phyloP scores from a whole-genome alignment of 208 protist genomes.

The Leptomonas pyrrhocoris region DNA sequence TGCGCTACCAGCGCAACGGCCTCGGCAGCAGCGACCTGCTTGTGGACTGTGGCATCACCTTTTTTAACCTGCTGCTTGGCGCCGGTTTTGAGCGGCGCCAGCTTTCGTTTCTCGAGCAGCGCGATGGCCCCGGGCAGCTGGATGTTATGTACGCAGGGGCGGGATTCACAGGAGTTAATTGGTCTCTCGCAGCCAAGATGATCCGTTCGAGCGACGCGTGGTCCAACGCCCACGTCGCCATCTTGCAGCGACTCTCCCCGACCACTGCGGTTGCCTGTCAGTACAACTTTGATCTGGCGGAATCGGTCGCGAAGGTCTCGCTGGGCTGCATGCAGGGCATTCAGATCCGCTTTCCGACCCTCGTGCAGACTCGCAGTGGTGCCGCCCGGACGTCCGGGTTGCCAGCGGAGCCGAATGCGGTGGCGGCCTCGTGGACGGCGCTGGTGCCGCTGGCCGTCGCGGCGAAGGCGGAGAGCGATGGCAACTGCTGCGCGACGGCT shows the following conservation, averaged over 20 bases:
- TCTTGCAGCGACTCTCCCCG: slow-evolving; percentile 66
- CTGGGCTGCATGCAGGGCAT: slow-evolving; percentile 84
- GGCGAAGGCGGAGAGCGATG: slow-evolving; percentile 74
- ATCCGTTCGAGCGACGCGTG: slow-evolving; percentile 73
- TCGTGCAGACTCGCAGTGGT: slow-evolving; percentile 29
- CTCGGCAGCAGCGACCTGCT: slow-evolving; percentile 85
- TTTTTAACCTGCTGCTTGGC: slow-evolving; percentile 81
- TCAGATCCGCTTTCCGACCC: slow-evolving; percentile 56
- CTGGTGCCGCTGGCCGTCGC: slow-evolving; percentile 63
- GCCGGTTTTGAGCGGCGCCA: slow-evolving; percentile 85
- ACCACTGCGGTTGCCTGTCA: slow-evolving; percentile 72
- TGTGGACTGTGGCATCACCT: slow-evolving; percentile 83
- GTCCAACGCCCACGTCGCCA: slow-evolving; percentile 64
- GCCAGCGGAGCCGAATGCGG: background rate
- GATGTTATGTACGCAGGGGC: slow-evolving; percentile 83
- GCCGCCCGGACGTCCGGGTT: background rate
- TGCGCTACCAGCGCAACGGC: slow-evolving; percentile 81
- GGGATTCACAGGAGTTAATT: slow-evolving; percentile 81
- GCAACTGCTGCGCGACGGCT: slow-evolving; percentile 64
- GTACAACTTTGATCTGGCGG: slow-evolving; percentile 72
- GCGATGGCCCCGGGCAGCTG: slow-evolving; percentile 60
- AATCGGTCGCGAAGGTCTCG: slow-evolving; percentile 51
- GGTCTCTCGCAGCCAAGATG: slow-evolving; percentile 81
- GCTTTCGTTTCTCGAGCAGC: slow-evolving; percentile 80
- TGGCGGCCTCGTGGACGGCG: slow-evolving; percentile 32